Evolutionary conservation across 495 filamentous ascomycete genomes (phyloP).

Genomic region (Pyronema omphalodes): DNA sequence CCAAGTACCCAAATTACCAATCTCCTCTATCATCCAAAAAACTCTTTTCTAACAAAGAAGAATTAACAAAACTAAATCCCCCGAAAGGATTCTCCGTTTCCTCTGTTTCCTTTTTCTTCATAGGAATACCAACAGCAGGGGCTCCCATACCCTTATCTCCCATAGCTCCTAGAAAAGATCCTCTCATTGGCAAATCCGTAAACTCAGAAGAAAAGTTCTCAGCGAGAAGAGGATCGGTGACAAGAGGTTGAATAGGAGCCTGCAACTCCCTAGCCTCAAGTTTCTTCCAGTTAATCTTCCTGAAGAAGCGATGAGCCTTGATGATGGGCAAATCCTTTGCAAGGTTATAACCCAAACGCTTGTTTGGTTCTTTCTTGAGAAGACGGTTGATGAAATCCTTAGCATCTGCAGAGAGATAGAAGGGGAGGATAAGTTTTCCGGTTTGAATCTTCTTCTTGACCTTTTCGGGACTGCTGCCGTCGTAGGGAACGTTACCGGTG

Average conservation of each 20-base stretch:
- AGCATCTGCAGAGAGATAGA: slow-evolving; percentile 72
- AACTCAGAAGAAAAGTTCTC: slow-evolving; percentile 89
- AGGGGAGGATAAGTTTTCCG: slow-evolving; percentile 70
- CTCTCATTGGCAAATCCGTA: slow-evolving; percentile 60
- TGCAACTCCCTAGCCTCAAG: slow-evolving; percentile 60
- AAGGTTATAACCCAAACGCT: slow-evolving; percentile 73
- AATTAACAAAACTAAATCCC: slow-evolving; percentile 90
- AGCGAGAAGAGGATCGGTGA: slow-evolving; percentile 84
- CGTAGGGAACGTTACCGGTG: slow-evolving; percentile 78
- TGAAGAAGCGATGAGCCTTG: slow-evolving; percentile 90
- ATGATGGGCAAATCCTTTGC: slow-evolving; percentile 68
- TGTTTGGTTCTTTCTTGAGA: slow-evolving; percentile 74
- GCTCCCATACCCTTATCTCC: slow-evolving; percentile 16
- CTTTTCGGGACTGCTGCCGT: slow-evolving; percentile 73
- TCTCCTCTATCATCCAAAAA: slow-evolving; percentile 38
- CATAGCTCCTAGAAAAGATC: slow-evolving; percentile 7
- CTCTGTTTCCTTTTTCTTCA: slow-evolving; percentile 21
- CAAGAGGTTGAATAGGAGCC: slow-evolving; percentile 74
- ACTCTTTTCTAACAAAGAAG: slow-evolving; percentile 43
- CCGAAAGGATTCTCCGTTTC: slow-evolving; percentile 61
- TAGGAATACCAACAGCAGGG: slow-evolving; percentile 15
- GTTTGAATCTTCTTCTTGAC: slow-evolving; percentile 85
- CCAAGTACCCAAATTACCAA: background rate
- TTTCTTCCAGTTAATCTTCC: slow-evolving; percentile 80
- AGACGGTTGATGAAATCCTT: slow-evolving; percentile 83